Evolutionary conservation across 768 basidiomycete species (phyloP).

Genomic region (Russula emetica): DNA sequence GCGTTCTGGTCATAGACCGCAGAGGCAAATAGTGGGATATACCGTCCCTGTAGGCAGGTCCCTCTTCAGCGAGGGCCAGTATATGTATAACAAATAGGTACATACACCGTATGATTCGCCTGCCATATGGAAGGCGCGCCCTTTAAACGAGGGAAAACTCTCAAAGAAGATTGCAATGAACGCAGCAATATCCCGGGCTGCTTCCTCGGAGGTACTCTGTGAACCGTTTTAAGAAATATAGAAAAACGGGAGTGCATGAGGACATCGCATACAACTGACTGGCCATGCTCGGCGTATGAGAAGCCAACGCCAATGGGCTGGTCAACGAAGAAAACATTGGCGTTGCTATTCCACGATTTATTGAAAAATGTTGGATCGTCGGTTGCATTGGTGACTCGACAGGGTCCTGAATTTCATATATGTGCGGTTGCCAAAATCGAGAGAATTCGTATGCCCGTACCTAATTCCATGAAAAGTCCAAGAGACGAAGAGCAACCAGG

Average conservation of each 20-base stretch:
- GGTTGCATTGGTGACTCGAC: slow-evolving; percentile 51
- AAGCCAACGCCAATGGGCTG: slow-evolving; percentile 40
- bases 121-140: slow-evolving; percentile 44
- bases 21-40: slow-evolving; percentile 49
- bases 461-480: slow-evolving; percentile 48
- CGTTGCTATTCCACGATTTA: slow-evolving; percentile 64
- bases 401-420: slow-evolving; percentile 50
- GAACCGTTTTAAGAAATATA: not conserved
- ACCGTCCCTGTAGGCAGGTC: slow-evolving; percentile 41
- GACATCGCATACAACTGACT: slow-evolving; percentile 44
- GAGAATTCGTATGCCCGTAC: slow-evolving; percentile 46
- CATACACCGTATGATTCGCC: slow-evolving; percentile 52
- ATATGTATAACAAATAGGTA: not conserved
- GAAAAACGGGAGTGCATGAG: not conserved
- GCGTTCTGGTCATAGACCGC: slow-evolving; percentile 48
- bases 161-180: slow-evolving; percentile 74
- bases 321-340: slow-evolving; percentile 51
- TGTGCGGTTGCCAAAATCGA: not conserved
- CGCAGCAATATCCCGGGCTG: slow-evolving; percentile 63
- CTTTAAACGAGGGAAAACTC: slow-evolving; percentile 66
- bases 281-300: slow-evolving; percentile 53
- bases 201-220: slow-evolving; percentile 61
- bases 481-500: slow-evolving; percentile 31
- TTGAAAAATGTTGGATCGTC: slow-evolving; percentile 48
- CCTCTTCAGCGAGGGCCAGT: not conserved